phyloP scores from a whole-genome alignment of 2,329 filamentous ascomycete species.

The Neofusicoccum sp. region DNA sequence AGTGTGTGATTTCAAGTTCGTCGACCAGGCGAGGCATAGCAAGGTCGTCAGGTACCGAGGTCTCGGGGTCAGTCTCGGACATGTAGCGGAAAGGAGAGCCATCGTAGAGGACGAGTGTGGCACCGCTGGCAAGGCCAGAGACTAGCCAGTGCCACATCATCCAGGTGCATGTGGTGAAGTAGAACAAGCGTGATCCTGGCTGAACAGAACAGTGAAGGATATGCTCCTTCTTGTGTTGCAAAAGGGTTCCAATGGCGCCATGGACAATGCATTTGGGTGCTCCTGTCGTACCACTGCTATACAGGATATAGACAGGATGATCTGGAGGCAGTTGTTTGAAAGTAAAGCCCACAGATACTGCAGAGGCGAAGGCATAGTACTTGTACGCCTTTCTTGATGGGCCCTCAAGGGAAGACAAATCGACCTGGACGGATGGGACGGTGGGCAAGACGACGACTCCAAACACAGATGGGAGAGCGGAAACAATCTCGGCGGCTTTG shows the following conservation, averaged over 20 bases:
- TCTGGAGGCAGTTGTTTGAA: constrained; percentile 81
- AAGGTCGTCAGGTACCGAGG: constrained; percentile 65
- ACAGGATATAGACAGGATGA: constrained; percentile 90
- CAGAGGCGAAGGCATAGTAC: constrained; percentile 33
- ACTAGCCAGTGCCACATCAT: constrained; percentile 99
- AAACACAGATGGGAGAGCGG: constrained; percentile 64
- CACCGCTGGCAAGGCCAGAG: constrained; percentile 77
- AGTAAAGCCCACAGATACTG: constrained; percentile 26
- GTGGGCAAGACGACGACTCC: constrained; percentile 74
- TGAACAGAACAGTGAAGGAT: constrained; percentile 79
- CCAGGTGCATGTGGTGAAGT: constrained; percentile 94
- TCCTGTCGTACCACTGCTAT: constrained; percentile 86
- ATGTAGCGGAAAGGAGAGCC: constrained; percentile 76
- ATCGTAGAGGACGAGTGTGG: constrained; percentile 84
- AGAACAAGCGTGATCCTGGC: constrained; percentile 73
- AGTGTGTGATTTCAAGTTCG: constrained; percentile 80
- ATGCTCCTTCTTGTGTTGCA: constrained; percentile 98
- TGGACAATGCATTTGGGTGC: constrained; percentile 93
- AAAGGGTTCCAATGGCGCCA: constrained; percentile 80
- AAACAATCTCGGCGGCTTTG: constrained; percentile 77
- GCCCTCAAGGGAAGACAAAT: constrained; percentile 40
- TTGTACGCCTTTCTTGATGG: constrained; percentile 34
- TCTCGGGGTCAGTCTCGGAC: constrained; percentile 40
- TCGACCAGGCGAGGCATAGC: constrained; percentile 82
- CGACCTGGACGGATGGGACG: constrained; percentile 44